Evolutionary conservation across 495 filamentous ascomycete species (phyloP).

Genomic region (Schizothecium vesticola): DNA sequence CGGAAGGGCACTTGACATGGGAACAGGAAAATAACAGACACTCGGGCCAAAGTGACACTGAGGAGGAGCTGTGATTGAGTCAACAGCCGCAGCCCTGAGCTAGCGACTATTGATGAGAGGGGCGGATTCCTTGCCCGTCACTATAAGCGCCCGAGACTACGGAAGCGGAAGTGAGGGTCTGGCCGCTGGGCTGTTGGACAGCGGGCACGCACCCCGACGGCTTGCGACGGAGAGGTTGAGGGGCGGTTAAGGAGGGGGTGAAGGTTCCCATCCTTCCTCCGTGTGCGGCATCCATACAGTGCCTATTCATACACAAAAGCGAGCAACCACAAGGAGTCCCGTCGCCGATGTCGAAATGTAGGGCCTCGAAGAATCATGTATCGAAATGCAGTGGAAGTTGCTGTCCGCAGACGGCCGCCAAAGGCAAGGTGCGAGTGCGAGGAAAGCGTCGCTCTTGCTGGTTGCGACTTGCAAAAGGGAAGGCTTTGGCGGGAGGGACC

Average conservation of each 20-base stretch:
- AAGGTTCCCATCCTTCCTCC: background rate
- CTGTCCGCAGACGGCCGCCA: background rate
- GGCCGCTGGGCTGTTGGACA: background rate
- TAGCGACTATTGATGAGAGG: slow-evolving; percentile 9
- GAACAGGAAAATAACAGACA: background rate
- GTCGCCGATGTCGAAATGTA: background rate
- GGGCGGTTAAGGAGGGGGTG: background rate
- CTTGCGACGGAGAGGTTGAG: background rate
- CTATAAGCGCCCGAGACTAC: slow-evolving; percentile 5
- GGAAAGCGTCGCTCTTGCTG: background rate
- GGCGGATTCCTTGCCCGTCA: background rate
- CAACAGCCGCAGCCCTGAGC: slow-evolving; percentile 9
- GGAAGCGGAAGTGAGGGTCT: background rate
- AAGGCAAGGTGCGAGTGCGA: background rate
- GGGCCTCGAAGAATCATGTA: background rate
- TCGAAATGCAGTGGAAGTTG: background rate
- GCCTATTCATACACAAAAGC: no score
- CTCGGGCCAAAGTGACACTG: slow-evolving; percentile 1
- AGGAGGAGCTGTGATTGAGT: slow-evolving; percentile 4
- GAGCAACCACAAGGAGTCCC: no score
- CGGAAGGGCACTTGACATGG: background rate
- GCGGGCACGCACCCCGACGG: background rate
- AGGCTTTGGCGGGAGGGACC: background rate
- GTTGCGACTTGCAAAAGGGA: background rate
- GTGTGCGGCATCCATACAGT: background rate